Conservation (phyloP, 306 rosid genomes). For the Nissolia schottii region DNA sequence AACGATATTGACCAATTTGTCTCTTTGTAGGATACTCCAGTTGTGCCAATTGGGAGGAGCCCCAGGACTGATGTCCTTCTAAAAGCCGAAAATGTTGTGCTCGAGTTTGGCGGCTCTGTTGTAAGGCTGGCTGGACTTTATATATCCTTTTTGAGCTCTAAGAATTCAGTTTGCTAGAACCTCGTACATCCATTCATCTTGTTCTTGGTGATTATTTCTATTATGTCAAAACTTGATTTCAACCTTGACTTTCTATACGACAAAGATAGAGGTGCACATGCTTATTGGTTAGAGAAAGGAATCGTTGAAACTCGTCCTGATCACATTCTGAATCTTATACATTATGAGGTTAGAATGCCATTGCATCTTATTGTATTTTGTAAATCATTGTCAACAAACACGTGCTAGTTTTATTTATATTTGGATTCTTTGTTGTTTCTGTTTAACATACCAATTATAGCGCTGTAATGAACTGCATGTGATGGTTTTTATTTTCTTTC, state of each 20-base stretch:
- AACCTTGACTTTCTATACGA: constrained; percentile 69
- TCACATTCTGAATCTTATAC: constrained; percentile 86
- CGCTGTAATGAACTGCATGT: no score
- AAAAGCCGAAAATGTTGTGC: constrained; percentile 70
- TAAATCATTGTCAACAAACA: neutral
- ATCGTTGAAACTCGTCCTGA: constrained; percentile 71
- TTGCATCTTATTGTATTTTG: neutral
- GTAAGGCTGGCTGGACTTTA: constrained; percentile 89
- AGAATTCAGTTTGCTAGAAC: constrained; percentile 20
- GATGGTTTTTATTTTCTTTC: no score
- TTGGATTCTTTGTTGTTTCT: neutral
- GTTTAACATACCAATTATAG: neutral
- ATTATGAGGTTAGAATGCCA: constrained; percentile 75
- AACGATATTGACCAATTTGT: neutral
- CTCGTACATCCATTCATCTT: neutral
- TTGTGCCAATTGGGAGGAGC: constrained; percentile 87
- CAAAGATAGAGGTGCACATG: constrained; percentile 81
- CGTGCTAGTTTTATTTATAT: neutral
- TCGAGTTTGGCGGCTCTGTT: constrained; percentile 77
- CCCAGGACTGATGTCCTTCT: constrained; percentile 83
- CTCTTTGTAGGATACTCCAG: constrained; percentile 65
- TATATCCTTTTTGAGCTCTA: constrained; percentile 57
- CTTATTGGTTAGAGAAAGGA: constrained; percentile 85
- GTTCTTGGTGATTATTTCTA: constrained; percentile 5
- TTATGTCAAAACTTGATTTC: constrained; percentile 2